Conservation (phyloP, 1,284 basidiomycete species). For the Porodaedalea pini region DNA sequence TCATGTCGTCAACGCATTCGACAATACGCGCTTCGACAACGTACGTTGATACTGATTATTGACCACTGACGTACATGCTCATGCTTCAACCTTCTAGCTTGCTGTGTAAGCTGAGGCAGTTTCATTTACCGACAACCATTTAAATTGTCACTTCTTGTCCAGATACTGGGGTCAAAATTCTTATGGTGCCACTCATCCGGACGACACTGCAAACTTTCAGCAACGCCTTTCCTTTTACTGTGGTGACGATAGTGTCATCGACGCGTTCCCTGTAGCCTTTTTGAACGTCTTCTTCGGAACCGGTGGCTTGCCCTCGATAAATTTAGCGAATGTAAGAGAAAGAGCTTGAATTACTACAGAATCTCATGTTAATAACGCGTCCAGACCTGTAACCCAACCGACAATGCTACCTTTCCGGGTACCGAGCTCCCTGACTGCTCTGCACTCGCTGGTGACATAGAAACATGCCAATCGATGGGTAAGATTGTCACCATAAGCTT, state of each 20-base stretch:
- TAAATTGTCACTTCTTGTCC: slow-evolving; percentile 17
- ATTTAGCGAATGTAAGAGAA: slow-evolving; percentile 54
- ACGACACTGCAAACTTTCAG: slow-evolving; percentile 41
- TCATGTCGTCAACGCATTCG: slow-evolving; percentile 39
- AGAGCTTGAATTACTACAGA: not conserved
- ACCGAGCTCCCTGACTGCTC: slow-evolving; percentile 54
- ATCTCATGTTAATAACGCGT: not conserved
- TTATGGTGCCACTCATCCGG: slow-evolving; percentile 50
- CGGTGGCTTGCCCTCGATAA: slow-evolving; percentile 55
- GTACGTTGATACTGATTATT: slow-evolving; percentile 34
- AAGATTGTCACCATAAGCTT: slow-evolving; percentile 55
- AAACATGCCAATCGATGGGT: slow-evolving; percentile 56
- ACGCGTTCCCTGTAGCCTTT: slow-evolving; percentile 62
- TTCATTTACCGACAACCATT: slow-evolving; percentile 4
- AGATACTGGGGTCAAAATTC: slow-evolving; percentile 71
- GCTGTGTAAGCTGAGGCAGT: slow-evolving; percentile 41
- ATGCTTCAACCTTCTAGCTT: slow-evolving; percentile 35
- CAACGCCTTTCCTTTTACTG: slow-evolving; percentile 31
- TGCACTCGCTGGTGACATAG: slow-evolving; percentile 51
- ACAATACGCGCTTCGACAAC: slow-evolving; percentile 58
- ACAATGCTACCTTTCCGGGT: slow-evolving; percentile 54
- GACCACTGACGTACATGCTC: slow-evolving; percentile 3
- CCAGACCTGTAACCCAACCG: slow-evolving; percentile 53
- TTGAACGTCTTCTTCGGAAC: slow-evolving; percentile 56
- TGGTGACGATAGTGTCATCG: slow-evolving; percentile 52